A percentile compares a stretch with the other conserved stretches of the same genome.
Conservation (phyloP, 2,329 filamentous ascomycete species). For the Fusarium agapanthi region DNA sequence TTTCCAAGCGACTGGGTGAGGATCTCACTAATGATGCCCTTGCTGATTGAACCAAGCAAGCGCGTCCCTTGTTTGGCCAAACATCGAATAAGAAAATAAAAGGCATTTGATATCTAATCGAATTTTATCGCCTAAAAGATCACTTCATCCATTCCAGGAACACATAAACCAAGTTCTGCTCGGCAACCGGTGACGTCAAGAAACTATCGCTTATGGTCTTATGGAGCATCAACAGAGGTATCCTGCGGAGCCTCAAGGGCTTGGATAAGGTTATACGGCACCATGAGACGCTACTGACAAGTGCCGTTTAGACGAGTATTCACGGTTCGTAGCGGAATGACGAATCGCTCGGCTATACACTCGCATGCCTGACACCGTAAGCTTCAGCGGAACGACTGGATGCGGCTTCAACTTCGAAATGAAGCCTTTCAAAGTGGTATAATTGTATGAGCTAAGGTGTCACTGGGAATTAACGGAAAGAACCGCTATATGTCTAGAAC, state of each 20-base stretch:
- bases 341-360: accelerated
- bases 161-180: neutral
- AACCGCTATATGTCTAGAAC: neutral
- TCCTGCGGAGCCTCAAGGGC: neutral
- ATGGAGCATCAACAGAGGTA: neutral
- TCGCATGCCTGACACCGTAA: too few species aligned
- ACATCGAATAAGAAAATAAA: accelerated
- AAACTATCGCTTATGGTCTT: neutral
- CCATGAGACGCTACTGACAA: neutral
- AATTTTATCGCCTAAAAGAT: accelerated
- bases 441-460: neutral
- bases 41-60: accelerated
- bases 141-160: neutral
- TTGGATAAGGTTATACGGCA: neutral
- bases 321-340: neutral
- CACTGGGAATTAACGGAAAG: neutral
- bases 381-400: too few species aligned
- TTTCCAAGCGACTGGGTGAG: accelerated
- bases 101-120: accelerated
- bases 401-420: neutral
- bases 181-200: neutral
- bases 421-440: neutral
- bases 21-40: neutral
- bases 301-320: neutral
- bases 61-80: accelerated